Evolutionary conservation across 805 yeast species (phyloP).

Genomic region (Pichia occidentalis): DNA sequence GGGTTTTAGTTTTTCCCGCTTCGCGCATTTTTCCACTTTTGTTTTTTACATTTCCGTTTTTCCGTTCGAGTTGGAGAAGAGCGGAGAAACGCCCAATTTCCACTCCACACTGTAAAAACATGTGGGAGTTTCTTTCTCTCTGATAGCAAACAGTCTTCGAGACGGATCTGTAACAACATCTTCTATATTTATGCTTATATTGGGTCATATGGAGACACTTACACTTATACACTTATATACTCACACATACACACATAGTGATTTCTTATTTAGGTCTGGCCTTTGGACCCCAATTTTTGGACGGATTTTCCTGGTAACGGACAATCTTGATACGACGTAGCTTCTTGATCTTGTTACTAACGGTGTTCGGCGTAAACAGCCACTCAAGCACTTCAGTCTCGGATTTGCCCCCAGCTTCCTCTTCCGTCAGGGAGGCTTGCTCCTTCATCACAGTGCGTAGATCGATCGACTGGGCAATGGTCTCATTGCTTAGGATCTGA

Average conservation of each 20-base stretch:
- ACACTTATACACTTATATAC: background rate
- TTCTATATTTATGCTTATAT: background rate
- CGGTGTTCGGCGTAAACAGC: conserved; percentile 56
- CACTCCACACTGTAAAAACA: too few species aligned
- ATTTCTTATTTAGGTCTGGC: conserved; percentile 50
- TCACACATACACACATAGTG: background rate
- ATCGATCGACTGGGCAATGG: conserved; percentile 31
- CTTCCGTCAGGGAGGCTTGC: conserved; percentile 2
- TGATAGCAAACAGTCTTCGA: too few species aligned
- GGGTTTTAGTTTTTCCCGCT: too few species aligned
- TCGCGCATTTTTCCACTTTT: too few species aligned
- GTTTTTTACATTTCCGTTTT: too few species aligned
- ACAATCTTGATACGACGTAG: conserved; percentile 75
- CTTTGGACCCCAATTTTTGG: conserved; percentile 87
- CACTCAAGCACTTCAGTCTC: conserved; percentile 26
- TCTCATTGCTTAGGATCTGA: conserved; percentile 43
- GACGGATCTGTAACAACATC: conserved; percentile 1
- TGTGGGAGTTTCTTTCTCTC: too few species aligned
- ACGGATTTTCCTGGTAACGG: conserved; percentile 87
- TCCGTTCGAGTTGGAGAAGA: too few species aligned
- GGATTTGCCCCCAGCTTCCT: conserved; percentile 17
- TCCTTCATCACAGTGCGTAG: conserved; percentile 15
- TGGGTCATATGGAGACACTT: background rate
- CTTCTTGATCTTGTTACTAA: conserved; percentile 49
- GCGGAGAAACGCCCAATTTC: too few species aligned